Conservation (phyloP, 202 grass and related monocot species). For the Setaria italica region DNA sequence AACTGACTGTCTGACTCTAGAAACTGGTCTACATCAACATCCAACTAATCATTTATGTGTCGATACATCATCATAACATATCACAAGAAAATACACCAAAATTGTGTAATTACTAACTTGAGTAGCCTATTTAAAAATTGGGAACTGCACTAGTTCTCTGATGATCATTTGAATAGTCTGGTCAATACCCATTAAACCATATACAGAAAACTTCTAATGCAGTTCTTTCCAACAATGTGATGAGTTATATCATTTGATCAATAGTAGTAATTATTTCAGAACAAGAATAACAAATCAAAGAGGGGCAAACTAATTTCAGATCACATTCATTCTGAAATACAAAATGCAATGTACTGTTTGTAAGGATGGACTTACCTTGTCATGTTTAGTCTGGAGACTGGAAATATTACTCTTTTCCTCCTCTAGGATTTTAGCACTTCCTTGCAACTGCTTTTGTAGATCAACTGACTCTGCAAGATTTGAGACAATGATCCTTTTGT, state of each 20-base stretch:
- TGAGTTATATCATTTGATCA: too few species aligned
- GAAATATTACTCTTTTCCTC: constrained; percentile 61
- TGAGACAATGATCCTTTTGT: constrained; percentile 54
- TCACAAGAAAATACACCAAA: constrained; percentile 17
- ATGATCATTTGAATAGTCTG: too few species aligned
- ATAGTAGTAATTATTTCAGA: too few species aligned
- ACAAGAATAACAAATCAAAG: too few species aligned
- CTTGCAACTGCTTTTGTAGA: constrained; percentile 63
- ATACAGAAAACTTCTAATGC: too few species aligned
- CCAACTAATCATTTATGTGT: background rate
- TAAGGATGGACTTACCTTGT: constrained; percentile 50
- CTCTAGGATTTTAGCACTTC: constrained; percentile 60
- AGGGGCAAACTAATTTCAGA: too few species aligned
- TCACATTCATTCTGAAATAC: too few species aligned
- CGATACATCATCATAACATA: constrained; percentile 12
- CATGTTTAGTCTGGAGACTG: constrained; percentile 52
- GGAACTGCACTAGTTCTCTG: too few species aligned
- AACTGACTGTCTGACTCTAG: background rate
- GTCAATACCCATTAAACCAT: too few species aligned
- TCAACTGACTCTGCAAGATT: constrained; percentile 66
- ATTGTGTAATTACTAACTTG: background rate
- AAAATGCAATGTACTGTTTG: too few species aligned
- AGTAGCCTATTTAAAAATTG: too few species aligned
- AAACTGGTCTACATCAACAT: constrained; percentile 6
- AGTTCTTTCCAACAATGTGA: too few species aligned